phyloP scores from a whole-genome alignment of 2,329 filamentous ascomycete genomes.

The Zarea fungicola region DNA sequence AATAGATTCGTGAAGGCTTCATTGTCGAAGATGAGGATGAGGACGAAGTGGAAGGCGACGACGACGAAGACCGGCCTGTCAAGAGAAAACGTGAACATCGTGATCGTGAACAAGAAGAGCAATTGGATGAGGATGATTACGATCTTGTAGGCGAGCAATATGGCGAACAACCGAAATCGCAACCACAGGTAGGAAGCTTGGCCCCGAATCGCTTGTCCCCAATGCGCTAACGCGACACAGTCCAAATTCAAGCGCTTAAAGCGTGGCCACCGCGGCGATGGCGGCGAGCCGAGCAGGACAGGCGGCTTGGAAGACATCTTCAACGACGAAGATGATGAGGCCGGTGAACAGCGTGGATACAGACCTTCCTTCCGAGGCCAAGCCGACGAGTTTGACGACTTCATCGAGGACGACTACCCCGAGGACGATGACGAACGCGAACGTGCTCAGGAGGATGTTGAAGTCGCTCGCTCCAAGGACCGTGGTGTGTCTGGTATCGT shows the following conservation, averaged over 20 bases:
- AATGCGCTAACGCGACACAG: conserved; percentile 37
- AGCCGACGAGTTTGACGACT: conserved; percentile 83
- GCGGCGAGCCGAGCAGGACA: conserved; percentile 56
- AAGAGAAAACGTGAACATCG: conserved; percentile 71
- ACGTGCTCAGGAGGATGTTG: conserved; percentile 75
- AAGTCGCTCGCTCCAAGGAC: conserved; percentile 76
- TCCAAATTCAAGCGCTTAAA: conserved; percentile 96
- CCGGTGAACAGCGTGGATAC: conserved; percentile 48
- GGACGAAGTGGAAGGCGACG: conserved; percentile 61
- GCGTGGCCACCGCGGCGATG: conserved; percentile 76
- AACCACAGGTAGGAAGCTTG: conserved; percentile 59
- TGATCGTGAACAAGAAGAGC: conserved; percentile 79
- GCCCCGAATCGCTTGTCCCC: neutral
- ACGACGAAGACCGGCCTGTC: conserved; percentile 49
- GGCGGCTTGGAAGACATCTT: conserved; percentile 89
- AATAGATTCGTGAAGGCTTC: conserved; percentile 84
- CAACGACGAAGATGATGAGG: conserved; percentile 85
- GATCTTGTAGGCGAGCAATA: conserved; percentile 86
- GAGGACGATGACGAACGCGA: conserved; percentile 77
- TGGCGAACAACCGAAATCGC: conserved; percentile 55
- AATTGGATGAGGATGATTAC: conserved; percentile 91
- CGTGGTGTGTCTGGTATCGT: conserved; percentile 64
- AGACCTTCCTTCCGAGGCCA: conserved; percentile 52
- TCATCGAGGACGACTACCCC: conserved; percentile 94
- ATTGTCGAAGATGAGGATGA: conserved; percentile 84